These are phyloP conservation scores for Lactarius quietus DNA, from an alignment of 768 basidiomycete genomes.

Conservation along the genomic window DNA sequence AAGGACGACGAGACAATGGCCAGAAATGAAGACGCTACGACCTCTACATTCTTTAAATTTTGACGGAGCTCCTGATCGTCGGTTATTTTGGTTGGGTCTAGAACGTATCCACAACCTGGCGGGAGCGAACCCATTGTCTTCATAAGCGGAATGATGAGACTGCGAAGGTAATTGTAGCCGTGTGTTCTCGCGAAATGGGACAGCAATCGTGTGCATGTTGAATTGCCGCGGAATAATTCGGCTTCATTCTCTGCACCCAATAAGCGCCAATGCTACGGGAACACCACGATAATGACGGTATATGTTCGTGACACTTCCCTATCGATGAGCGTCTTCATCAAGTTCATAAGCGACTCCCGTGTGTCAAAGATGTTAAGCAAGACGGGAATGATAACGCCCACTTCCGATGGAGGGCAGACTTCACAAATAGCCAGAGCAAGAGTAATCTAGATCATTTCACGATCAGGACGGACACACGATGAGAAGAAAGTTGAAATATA, in stretches of 20 bases:
- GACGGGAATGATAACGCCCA: slow-evolving; percentile 81
- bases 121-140: slow-evolving; percentile 71
- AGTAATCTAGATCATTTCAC: slow-evolving; percentile 48
- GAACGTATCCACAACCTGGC: slow-evolving; percentile 67
- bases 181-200: slow-evolving; percentile 86
- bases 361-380: slow-evolving; percentile 85
- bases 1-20: slow-evolving; percentile 69
- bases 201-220: slow-evolving; percentile 81
- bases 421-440: slow-evolving; percentile 86
- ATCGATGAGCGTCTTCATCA: slow-evolving; percentile 84
- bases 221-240: slow-evolving; percentile 83
- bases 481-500: slow-evolving; percentile 35
- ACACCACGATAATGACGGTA: not conserved
- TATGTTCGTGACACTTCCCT: slow-evolving; percentile 69
- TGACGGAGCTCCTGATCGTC: slow-evolving; percentile 55
- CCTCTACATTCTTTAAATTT: slow-evolving; percentile 68
- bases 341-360: slow-evolving; percentile 59
- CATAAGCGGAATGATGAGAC: slow-evolving; percentile 72
- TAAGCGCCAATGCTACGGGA: slow-evolving; percentile 1
- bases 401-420: slow-evolving; percentile 72
- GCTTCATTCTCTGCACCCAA: slow-evolving; percentile 62
- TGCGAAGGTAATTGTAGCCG: slow-evolving; percentile 88
- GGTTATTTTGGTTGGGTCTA: slow-evolving; percentile 61
- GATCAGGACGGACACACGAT: not conserved
- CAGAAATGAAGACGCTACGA: slow-evolving; percentile 72